Evolutionary conservation across 1,284 basidiomycete species (phyloP).

Genomic region (Cryptococcus jaspeensis): DNA sequence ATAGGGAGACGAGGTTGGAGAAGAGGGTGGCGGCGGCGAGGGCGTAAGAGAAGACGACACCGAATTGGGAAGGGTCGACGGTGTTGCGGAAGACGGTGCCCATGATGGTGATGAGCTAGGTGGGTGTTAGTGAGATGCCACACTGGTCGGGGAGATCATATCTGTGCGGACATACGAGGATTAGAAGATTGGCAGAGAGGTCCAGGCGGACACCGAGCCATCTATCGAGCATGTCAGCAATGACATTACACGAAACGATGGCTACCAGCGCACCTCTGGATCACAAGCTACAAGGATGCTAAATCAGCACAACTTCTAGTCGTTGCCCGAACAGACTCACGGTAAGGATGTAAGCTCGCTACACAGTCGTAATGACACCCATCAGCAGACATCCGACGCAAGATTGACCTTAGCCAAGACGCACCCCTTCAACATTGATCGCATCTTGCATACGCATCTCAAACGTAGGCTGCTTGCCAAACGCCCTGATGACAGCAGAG

Average conservation of each 20-base stretch:
- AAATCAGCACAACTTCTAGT: background rate
- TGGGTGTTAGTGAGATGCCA: background rate
- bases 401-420: background rate
- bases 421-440: conserved; percentile 32
- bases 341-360: conserved; percentile 32
- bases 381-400: conserved; percentile 3
- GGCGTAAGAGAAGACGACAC: conserved; percentile 45
- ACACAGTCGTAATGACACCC: background rate
- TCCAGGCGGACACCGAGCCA: conserved; percentile 43
- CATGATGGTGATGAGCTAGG: conserved; percentile 37
- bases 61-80: conserved; percentile 38
- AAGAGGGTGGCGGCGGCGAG: conserved; percentile 20
- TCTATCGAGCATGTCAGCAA: conserved; percentile 11
- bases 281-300: conserved; percentile 12
- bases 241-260: background rate
- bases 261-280: conserved; percentile 12
- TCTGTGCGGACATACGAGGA: conserved; percentile 18
- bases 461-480: conserved; percentile 29
- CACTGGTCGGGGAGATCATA: too few relatives aligned
- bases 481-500: conserved; percentile 33
- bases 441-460: conserved; percentile 22
- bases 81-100: conserved; percentile 36
- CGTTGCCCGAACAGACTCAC: conserved; percentile 8
- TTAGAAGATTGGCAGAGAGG: conserved; percentile 26
- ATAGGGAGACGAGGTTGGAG: conserved; percentile 26